A percentile compares a stretch with the other conserved stretches of the same genome.
These are phyloP conservation scores for Tylopilus sp. DNA, from an alignment of 1,284 basidiomycete genomes.

Conservation along the genomic window DNA sequence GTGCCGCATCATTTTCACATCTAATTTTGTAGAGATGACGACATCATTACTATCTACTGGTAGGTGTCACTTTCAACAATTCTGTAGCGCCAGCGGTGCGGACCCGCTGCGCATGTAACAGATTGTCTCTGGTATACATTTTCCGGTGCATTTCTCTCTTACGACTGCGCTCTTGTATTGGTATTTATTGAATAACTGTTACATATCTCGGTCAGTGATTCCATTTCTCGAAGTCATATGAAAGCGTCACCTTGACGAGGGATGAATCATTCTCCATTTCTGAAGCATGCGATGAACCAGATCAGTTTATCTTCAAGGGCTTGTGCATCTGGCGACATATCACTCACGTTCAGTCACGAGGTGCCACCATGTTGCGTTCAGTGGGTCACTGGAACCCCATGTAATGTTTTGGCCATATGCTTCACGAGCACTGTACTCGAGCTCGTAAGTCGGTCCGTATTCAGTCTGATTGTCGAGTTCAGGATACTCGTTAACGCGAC, in stretches of 20 bases:
- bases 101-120: slow-evolving; percentile 56
- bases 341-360: slow-evolving; percentile 51
- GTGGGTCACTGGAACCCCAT: slow-evolving; percentile 53
- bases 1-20: too few species aligned
- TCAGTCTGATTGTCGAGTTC: slow-evolving; percentile 42
- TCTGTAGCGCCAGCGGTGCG: slow-evolving; percentile 42
- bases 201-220: not conserved
- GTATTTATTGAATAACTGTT: slow-evolving; percentile 48
- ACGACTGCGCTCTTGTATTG: slow-evolving; percentile 49
- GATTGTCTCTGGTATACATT: slow-evolving; percentile 53
- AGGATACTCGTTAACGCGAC: slow-evolving; percentile 45
- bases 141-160: slow-evolving; percentile 43
- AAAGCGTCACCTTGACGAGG: slow-evolving; percentile 1
- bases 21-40: too few species aligned
- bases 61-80: slow-evolving; percentile 33
- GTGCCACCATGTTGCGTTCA: slow-evolving; percentile 62
- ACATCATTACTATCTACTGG: too few species aligned
- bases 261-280: slow-evolving; percentile 48
- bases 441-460: slow-evolving; percentile 50
- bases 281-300: slow-evolving; percentile 4
- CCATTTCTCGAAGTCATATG: not conserved
- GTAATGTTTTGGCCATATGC: slow-evolving; percentile 52
- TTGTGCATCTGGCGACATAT: not conserved
- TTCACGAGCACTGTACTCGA: slow-evolving; percentile 54
- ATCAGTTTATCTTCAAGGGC: not conserved